Evolutionary conservation across 768 basidiomycete genomes (phyloP), one percentile per base, ranked within the genome.

Genomic region (Crucibulum laeve): DNA sequence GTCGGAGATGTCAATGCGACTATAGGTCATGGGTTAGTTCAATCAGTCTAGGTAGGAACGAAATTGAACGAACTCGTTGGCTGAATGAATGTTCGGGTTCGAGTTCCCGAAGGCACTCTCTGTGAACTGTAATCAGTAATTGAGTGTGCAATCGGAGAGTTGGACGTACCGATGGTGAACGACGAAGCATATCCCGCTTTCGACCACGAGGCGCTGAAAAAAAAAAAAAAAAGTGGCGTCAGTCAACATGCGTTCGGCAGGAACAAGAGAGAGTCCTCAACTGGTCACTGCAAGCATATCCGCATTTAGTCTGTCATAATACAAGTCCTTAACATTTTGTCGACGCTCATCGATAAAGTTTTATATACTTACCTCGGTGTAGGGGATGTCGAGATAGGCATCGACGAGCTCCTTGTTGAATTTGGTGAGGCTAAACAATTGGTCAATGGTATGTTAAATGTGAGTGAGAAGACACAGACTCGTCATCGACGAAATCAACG

Each of bases 281-380:
- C 87, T 94, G 91, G 63, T 95, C 92, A 53, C 87, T 90, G 73
- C 92, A 96, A 41, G 91, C 91, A 57, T 96, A 95, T 25, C 88
- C 91, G 67, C 93, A 95, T 70, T 85, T 74, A 44, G 93, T 96
- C 71, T 89, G 34, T 18, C 42, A 26, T 38, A 52, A 40, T 50
- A 30, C 40, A 44, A n/a, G n/a, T n/a, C n/a, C n/a, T n/a, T 49
- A 35, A 54, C 51, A 44, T 23, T 13, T 43, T 22, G 24, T 21
- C 26, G 30, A 45, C 28, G 40, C 43, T 17, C 7, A 10, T 10
- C 8, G 37, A 45, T 34, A 43, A 37, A 23, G 37, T 32, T 18
- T 32, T 17, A 33, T 5, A 32, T 32, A 22, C 65, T 42, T 37
- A 73, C 75, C 67, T 73, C 81, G 21, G 80, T 84, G 53, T 79